Base-by-base conservation (phyloP, 768 basidiomycete genomes). In the Tylopilus felleus region DNA sequence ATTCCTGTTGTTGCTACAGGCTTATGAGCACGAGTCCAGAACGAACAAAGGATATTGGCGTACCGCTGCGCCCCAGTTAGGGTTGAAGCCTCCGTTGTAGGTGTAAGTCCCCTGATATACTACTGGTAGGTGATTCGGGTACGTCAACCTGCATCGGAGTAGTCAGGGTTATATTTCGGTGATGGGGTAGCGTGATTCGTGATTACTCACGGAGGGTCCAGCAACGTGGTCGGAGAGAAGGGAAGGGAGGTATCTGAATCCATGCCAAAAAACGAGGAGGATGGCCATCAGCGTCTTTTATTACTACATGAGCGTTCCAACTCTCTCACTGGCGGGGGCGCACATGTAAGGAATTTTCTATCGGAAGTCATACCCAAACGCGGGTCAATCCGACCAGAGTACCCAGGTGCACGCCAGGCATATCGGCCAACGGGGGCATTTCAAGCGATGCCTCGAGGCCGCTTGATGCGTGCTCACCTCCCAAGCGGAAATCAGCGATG, bases 21-120 rank as follows among this genome's bases (percentile, higher is more conserved):
- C 4, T 13, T 2, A 16, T 58, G 19, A 58, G 40, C 29, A 0
- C 9, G 9, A 33, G 17, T 5, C 5, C 21, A 9, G 13, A 9
- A 28, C 2, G 17, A 13, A 8, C 27, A 12, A 9, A 13, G 12
- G 27, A 6, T 4, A 0, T 12, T 46, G 22, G 4, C 29, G 12
- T 40, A 65, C 62, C 3, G 31, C 47, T 13, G 6, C 17, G 6
- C 49, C 49, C 62, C 59, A 64, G 17, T 33, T 0, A 3, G 0
- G 0, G 22, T 51, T 58, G 42, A 23, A 55, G 3, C 2, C 38
- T 6, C 12, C 23, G 19, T 28, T 0, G 4, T 31, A 1, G 1
- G 4, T 1, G n/a, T n/a, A 7, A 0, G 12, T 1, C 1, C 1
- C 35, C 8, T 8, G 51, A 35, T 49, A 13, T 4, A 5, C 5